phyloP scores from a whole-genome alignment of 139 green algal genomes.

The Yamagishiella unicocca region DNA sequence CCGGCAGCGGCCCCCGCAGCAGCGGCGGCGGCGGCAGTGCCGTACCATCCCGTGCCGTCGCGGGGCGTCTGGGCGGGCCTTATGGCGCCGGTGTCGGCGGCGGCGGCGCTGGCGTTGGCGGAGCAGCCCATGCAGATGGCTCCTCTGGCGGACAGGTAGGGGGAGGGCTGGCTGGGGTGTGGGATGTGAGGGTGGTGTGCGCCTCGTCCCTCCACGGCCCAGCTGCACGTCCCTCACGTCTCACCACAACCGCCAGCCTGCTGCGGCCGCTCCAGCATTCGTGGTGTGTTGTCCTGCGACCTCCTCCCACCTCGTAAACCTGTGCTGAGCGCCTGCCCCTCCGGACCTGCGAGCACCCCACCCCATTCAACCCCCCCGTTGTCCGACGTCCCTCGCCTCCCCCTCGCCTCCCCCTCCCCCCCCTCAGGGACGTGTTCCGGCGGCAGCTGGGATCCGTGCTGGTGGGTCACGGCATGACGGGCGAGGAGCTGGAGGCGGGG shows the following conservation, averaged over 20 bases:
- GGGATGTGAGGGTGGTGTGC: background rate
- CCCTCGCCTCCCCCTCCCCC: background rate
- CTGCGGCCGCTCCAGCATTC: no score
- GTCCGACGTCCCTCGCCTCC: background rate
- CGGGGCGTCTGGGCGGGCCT: background rate
- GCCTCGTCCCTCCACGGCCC: no score
- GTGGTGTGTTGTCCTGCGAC: no score
- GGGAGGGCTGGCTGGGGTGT: background rate
- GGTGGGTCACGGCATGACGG: background rate
- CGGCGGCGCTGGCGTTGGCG: background rate
- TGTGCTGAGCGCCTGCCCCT: no score
- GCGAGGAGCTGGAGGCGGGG: constrained; percentile 1
- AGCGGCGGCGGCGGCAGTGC: background rate
- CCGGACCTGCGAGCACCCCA: background rate
- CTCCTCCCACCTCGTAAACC: no score
- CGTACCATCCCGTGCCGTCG: background rate
- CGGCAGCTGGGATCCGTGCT: constrained; percentile 22
- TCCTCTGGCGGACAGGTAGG: background rate
- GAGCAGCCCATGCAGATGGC: background rate
- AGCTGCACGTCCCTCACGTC: no score
- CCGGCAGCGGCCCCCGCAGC: background rate
- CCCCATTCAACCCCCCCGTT: background rate
- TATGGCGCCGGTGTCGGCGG: background rate
- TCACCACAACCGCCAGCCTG: no score
- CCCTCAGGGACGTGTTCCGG: constrained; percentile 25